These are phyloP conservation scores for Cochlearia excelsa DNA, from an alignment of 345 rosid species.

Conservation along the genomic window DNA sequence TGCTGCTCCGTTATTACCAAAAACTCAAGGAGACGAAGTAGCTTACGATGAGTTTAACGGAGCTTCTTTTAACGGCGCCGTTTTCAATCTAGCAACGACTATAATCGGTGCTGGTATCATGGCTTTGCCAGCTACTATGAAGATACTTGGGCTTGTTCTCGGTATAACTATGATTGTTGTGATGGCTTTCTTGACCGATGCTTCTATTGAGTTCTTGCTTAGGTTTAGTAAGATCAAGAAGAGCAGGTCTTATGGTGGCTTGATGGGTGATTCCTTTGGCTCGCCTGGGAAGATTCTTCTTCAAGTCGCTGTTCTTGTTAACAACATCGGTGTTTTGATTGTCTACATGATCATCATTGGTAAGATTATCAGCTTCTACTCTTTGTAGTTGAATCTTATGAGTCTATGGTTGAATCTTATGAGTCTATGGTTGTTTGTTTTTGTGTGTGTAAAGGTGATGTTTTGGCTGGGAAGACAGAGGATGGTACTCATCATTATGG, in stretches of 20 bases:
- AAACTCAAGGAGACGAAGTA: constrained; percentile 44
- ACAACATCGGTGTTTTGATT: constrained; percentile 80
- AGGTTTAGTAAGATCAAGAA: constrained; percentile 74
- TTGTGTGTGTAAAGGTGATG: constrained; percentile 53
- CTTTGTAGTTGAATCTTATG: not conserved
- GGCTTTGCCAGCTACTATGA: constrained; percentile 91
- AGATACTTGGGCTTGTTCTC: constrained; percentile 70
- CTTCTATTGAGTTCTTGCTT: constrained; percentile 75
- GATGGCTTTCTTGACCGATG: constrained; percentile 83
- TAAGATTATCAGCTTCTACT: not conserved
- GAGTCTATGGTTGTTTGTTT: not conserved
- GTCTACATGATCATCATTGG: constrained; percentile 96
- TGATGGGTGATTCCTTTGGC: constrained; percentile 90
- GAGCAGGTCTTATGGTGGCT: constrained; percentile 62
- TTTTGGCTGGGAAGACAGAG: constrained; percentile 76
- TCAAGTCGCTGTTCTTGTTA: constrained; percentile 69
- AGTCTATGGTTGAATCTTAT: not conserved
- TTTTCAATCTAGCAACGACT: constrained; percentile 81
- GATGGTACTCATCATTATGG: constrained; percentile 76
- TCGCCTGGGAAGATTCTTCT: constrained; percentile 54
- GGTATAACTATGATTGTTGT: constrained; percentile 70
- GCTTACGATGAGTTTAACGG: constrained; percentile 75
- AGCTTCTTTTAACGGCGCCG: constrained; percentile 88
- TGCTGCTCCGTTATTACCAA: constrained; percentile 61
- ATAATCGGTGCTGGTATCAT: constrained; percentile 92